These are phyloP conservation scores for Escallonia rubra DNA, from an alignment of 129 eudicot species.

Conservation along the genomic window DNA sequence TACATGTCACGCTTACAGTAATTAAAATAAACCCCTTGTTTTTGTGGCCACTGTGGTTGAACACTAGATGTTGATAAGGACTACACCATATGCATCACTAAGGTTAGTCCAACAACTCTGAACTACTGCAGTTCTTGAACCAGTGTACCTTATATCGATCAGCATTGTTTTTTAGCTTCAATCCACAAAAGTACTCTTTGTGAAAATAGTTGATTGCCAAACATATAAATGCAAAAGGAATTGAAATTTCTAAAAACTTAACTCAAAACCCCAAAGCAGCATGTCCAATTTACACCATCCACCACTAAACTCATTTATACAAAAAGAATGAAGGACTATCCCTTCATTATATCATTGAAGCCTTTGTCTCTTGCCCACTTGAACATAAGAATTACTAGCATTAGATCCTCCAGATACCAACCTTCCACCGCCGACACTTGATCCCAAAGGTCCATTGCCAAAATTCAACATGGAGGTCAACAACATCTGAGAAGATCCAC, in stretches of 20 bases:
- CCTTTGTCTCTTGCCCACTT: conserved; percentile 53
- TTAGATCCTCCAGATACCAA: conserved; percentile 18
- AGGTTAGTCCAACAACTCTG: not conserved
- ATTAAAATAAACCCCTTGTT: no score
- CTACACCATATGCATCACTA: no score
- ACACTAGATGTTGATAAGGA: no score
- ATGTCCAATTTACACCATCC: conserved; percentile 7
- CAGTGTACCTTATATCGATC: no score
- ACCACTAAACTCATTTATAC: not conserved
- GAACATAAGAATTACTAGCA: conserved; percentile 11
- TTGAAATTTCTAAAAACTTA: not conserved
- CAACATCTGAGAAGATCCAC: conserved; percentile 35
- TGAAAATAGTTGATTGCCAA: not conserved
- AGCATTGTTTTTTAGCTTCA: no score
- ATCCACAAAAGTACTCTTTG: no score
- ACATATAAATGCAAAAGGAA: not conserved
- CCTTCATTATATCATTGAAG: conserved; percentile 18
- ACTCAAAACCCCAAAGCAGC: conserved; percentile 10
- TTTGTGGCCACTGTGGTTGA: no score
- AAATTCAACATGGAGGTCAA: conserved; percentile 24
- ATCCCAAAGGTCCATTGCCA: conserved; percentile 17
- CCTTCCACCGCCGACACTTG: conserved; percentile 18
- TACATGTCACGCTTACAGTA: no score
- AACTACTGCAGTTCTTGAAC: not conserved
- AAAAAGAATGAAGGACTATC: not conserved